A percentile compares a stretch with the other conserved stretches of the same genome.
These are phyloP conservation scores for Melastoma candidum DNA, from an alignment of 441 rosid genomes.

Conservation along the genomic window DNA sequence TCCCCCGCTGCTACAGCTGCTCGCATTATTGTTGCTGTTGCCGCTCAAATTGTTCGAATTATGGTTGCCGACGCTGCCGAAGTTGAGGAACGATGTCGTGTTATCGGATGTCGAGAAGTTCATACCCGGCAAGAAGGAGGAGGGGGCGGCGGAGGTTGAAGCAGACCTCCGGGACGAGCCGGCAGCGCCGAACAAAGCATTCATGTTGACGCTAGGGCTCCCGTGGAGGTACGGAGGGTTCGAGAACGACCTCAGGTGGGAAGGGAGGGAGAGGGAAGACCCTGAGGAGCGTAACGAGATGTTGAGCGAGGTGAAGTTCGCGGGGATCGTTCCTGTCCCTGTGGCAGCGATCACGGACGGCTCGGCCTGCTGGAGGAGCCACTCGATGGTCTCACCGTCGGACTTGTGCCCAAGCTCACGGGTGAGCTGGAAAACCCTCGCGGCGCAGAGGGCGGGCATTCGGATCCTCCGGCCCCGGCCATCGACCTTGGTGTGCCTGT, in stretches of 20 bases:
- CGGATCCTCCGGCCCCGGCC: conserved; percentile 93
- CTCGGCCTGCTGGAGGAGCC: conserved; percentile 91
- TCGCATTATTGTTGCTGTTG: conserved; percentile 8
- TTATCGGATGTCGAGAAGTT: conserved; percentile 42
- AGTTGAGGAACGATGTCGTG: conserved; percentile 59
- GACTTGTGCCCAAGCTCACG: conserved; percentile 90
- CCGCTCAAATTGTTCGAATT: conserved; percentile 28
- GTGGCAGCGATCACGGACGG: conserved; percentile 94
- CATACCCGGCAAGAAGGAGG: conserved; percentile 39
- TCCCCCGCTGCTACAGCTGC: conserved; percentile 21
- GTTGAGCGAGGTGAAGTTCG: conserved; percentile 85
- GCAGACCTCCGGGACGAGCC: no score
- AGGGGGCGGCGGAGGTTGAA: conserved; percentile 1
- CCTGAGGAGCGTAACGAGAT: conserved; percentile 92
- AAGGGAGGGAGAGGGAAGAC: conserved; percentile 74
- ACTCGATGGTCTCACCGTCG: conserved; percentile 86
- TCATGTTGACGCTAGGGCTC: conserved; percentile 42
- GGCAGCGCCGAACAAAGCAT: no score
- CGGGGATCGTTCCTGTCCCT: conserved; percentile 91
- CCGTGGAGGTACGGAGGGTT: conserved; percentile 29
- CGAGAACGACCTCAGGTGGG: conserved; percentile 51
- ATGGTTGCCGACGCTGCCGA: conserved; percentile 24
- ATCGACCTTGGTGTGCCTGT: conserved; percentile 89
- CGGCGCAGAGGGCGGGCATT: conserved; percentile 97
- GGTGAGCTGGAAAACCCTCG: conserved; percentile 91